Evolutionary conservation across 2,329 filamentous ascomycete genomes (phyloP).

Genomic region (Coniochaeta prunicola): DNA sequence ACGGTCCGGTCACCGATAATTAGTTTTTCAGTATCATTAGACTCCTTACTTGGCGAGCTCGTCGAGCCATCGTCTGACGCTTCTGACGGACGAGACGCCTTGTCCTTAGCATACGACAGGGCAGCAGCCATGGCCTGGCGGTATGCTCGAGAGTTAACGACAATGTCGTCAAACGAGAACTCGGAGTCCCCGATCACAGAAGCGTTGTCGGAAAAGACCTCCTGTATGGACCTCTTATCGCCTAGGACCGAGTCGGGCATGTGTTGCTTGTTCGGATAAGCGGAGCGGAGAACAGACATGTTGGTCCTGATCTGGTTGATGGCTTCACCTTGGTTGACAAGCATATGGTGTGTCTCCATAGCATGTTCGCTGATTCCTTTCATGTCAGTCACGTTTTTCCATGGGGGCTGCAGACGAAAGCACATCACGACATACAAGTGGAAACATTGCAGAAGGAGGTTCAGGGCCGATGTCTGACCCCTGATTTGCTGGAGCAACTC

Average conservation of each 20-base stretch:
- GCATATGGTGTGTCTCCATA: neutral
- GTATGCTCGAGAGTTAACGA: neutral
- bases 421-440: neutral
- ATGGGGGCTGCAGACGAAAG: neutral
- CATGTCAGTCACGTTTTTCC: neutral
- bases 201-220: neutral
- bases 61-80: neutral
- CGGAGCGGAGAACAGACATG: neutral
- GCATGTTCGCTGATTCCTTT: neutral
- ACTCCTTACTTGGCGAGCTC: neutral
- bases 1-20: too few species aligned
- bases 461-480: neutral
- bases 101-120: neutral
- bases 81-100: neutral
- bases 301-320: neutral
- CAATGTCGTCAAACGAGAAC: neutral
- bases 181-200: neutral
- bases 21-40: too few species aligned
- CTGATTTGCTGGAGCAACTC: neutral
- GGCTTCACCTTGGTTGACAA: neutral
- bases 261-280: neutral
- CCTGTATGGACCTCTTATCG: neutral
- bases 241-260: neutral
- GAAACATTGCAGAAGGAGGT: neutral
- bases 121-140: neutral